Evolutionary conservation across 1,284 basidiomycete genomes (phyloP).

Genomic region (Jaminaea rosea): DNA sequence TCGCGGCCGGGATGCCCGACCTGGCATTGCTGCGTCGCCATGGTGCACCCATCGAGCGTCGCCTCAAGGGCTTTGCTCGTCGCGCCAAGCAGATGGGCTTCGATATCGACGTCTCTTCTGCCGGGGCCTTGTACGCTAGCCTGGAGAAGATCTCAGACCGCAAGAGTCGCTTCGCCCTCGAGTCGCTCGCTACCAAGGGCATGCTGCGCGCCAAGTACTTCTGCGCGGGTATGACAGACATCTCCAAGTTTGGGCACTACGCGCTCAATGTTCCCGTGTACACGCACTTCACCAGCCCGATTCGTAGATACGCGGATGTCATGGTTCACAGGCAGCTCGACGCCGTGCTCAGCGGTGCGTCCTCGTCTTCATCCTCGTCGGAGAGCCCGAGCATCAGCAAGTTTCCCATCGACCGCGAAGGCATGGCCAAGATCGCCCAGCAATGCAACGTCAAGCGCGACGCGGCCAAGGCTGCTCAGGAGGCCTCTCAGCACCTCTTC

Average conservation of each 20-base stretch:
- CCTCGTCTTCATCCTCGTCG: no score
- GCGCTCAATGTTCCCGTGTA: conserved; percentile 84
- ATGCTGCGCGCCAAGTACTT: conserved; percentile 92
- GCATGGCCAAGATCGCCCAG: conserved; percentile 87
- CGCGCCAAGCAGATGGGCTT: conserved; percentile 66
- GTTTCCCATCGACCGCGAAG: conserved; percentile 92
- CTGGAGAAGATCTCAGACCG: conserved; percentile 58
- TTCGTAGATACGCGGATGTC: conserved; percentile 69
- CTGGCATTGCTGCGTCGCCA: conserved; percentile 89
- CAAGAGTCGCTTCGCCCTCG: conserved; percentile 49
- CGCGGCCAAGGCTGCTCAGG: conserved; percentile 81
- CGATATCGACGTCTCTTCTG: conserved; percentile 66
- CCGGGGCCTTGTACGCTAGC: conserved; percentile 74
- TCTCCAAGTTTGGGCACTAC: conserved; percentile 93
- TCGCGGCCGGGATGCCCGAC: conserved; percentile 86
- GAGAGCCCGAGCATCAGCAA: no score
- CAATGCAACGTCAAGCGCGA: conserved; percentile 68
- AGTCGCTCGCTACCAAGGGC: conserved; percentile 66
- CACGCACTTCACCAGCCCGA: conserved; percentile 76
- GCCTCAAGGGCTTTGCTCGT: conserved; percentile 16
- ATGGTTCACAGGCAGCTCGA: conserved; percentile 94
- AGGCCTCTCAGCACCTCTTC: conserved; percentile 90
- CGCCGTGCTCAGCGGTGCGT: conserved; percentile 53
- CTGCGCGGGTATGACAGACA: conserved; percentile 97
- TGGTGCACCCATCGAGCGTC: conserved; percentile 78